Percentiles rank a stretch among this genome's conserved stretches.
phyloP scores from a whole-genome alignment of 371 early-diverging fungal species.

The Rhizomucor pusillus region DNA sequence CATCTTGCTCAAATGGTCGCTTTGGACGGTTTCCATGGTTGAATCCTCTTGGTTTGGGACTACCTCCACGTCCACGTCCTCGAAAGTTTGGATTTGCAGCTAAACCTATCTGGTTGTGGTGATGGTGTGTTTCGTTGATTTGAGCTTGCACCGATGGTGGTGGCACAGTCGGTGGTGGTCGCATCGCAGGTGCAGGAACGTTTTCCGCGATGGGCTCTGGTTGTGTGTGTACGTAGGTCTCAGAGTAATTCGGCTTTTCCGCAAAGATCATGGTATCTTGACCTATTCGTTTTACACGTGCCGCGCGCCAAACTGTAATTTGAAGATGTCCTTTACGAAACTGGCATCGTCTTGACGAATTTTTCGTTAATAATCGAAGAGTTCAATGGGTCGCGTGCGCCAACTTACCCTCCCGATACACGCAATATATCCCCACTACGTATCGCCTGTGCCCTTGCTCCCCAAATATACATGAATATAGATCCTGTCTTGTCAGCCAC shows the following conservation, averaged over 20 bases:
- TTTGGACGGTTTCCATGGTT: too few species aligned
- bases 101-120: too few species aligned
- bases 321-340: slow-evolving; percentile 21
- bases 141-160: too few species aligned
- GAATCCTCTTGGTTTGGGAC: too few species aligned
- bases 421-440: slow-evolving; percentile 55
- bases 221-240: background rate
- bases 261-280: slow-evolving; percentile 35
- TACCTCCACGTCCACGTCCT: too few species aligned
- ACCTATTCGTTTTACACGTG: slow-evolving; percentile 29
- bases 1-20: too few species aligned
- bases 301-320: slow-evolving; percentile 12
- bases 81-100: too few species aligned
- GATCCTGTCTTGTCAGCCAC: slow-evolving; percentile 58
- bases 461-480: slow-evolving; percentile 52
- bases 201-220: too few species aligned
- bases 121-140: too few species aligned
- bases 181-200: too few species aligned
- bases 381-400: too few species aligned
- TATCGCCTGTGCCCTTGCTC: slow-evolving; percentile 40
- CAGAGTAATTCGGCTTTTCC: slow-evolving; percentile 41
- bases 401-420: slow-evolving; percentile 52
- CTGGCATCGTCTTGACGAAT: background rate
- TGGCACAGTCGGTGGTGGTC: too few species aligned
- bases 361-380: background rate